Base-by-base conservation (phyloP, 2,329 filamentous ascomycete genomes). In the Cladosporium oxysporum region DNA sequence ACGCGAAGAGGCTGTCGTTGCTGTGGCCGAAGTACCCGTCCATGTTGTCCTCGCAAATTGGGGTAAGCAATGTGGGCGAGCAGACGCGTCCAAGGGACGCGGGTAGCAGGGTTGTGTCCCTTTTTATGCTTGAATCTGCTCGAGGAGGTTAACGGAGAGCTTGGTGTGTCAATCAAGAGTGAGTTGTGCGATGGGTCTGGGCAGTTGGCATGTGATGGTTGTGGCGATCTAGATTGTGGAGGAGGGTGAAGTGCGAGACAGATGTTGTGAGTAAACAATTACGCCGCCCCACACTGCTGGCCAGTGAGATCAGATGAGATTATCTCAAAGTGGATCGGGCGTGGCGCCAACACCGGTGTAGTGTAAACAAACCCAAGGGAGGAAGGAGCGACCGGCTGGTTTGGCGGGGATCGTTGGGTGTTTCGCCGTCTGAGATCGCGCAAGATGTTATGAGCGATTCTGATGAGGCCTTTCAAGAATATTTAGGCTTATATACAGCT, bases 1-100 rank as follows among this genome's bases (percentile, higher is more conserved):
- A 41, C 18, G 61, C 61, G 23, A 63, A 28, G 18, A 63, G 61
- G 18, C 61, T 63, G 12, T 44, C 61, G 33, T 63, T 63, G 23
- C 50, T 57, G 50, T 63, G 61, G 23, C 50, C 61, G 16, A 28
- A 11, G 50, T 47, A 23, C 16, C 35, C 61, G 28, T 23, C 26
- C 55, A 58, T 28, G 18, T 37, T 29, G 52, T 55, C 14, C n/a
- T 55, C 52, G 29, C 31, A 21, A 29, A 55, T 55, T 53, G 52
- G 31, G 8, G 16, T n/a, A 55, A 26, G 37, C 7, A 23, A 33
- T 31, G 26, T 41, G 44, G 23, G 26, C 11, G 26, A 7, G 58
- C 58, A 7, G 58, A 49, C 16, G 28, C n/a, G 26, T 18, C 26
- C 10, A 21, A 47, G 8, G 41, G 41, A 21, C 7, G n/a, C n/a